These are phyloP conservation scores for Epichloe gansuensis DNA, from an alignment of 2,329 filamentous ascomycete genomes.

Conservation along the genomic window DNA sequence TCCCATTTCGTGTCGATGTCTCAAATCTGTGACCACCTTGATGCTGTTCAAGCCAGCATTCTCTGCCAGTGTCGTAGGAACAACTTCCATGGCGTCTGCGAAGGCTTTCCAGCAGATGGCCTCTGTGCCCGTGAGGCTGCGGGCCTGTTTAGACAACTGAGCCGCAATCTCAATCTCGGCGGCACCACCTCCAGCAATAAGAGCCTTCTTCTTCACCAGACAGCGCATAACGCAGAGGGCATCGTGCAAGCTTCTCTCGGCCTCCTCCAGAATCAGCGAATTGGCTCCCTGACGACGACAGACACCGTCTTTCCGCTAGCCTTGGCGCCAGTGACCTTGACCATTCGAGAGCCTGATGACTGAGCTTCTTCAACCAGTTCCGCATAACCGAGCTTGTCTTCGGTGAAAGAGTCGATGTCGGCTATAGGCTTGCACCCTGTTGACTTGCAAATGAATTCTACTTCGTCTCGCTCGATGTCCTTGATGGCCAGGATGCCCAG, in stretches of 20 bases:
- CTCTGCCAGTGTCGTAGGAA: conserved; percentile 92
- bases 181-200: conserved; percentile 92
- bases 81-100: conserved; percentile 92
- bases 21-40: conserved; percentile 92
- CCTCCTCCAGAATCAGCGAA: conserved; percentile 87
- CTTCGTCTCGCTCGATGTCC: conserved; percentile 96
- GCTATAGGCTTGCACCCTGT: conserved; percentile 98
- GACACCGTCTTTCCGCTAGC: conserved; percentile 78
- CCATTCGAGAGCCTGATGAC: conserved; percentile 76
- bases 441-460: conserved; percentile 98
- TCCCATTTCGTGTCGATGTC: conserved; percentile 87
- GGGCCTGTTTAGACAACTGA: conserved; percentile 68
- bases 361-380: conserved; percentile 90
- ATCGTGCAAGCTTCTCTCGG: conserved; percentile 91
- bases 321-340: conserved; percentile 90
- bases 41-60: conserved; percentile 97
- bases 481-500: conserved; percentile 92
- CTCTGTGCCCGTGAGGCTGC: conserved; percentile 79
- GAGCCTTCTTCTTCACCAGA: conserved; percentile 98
- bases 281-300: conserved; percentile 94
- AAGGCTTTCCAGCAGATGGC: conserved; percentile 99
- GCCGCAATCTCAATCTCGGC: conserved; percentile 95
- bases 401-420: conserved; percentile 95
- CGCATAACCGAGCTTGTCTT: conserved; percentile 91
- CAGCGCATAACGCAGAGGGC: conserved; percentile 96